These are phyloP conservation scores for Cercospora janseana DNA, from an alignment of 2,329 filamentous ascomycete genomes.

Conservation along the genomic window DNA sequence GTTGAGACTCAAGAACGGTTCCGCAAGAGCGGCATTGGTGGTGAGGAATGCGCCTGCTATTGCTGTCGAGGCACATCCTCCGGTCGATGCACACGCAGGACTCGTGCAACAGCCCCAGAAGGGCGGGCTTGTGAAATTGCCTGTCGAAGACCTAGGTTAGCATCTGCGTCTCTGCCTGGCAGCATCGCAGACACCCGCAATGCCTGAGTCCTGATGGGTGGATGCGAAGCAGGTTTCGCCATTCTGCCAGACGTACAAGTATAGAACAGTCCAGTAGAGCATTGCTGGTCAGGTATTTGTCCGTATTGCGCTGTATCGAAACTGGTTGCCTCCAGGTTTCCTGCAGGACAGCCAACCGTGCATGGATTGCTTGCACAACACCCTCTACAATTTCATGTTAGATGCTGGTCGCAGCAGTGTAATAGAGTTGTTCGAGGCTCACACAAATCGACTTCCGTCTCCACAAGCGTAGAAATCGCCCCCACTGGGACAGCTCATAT, in stretches of 20 bases:
- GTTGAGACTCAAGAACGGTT: conserved; percentile 15
- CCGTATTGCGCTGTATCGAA: conserved; percentile 20
- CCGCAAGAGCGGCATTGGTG: conserved; percentile 9
- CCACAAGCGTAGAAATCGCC: conserved; percentile 22
- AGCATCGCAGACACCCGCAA: no score
- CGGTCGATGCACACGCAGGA: conserved; percentile 4
- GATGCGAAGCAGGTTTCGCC: background rate
- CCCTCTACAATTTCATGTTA: conserved; percentile 8
- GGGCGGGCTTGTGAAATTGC: conserved; percentile 15
- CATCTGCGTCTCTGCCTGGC: no score
- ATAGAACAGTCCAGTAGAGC: conserved; percentile 17
- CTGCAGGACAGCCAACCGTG: conserved; percentile 16
- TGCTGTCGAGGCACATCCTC: conserved; percentile 10
- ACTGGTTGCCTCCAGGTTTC: conserved; percentile 16
- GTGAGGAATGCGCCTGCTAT: conserved; percentile 19
- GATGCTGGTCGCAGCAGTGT: background rate
- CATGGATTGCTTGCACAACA: conserved; percentile 21
- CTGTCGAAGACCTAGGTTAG: no score
- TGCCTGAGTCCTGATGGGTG: no score
- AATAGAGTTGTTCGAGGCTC: background rate
- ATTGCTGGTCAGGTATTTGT: conserved; percentile 19
- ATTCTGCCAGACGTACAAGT: conserved; percentile 10
- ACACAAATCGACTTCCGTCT: conserved; percentile 17
- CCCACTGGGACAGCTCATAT: conserved; percentile 19
- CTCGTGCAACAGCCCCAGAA: conserved; percentile 22